Evolutionary conservation across 2,329 filamentous ascomycete species (phyloP), one percentile per base, ranked within the genome.

Genomic region (Trichoderma gracile): DNA sequence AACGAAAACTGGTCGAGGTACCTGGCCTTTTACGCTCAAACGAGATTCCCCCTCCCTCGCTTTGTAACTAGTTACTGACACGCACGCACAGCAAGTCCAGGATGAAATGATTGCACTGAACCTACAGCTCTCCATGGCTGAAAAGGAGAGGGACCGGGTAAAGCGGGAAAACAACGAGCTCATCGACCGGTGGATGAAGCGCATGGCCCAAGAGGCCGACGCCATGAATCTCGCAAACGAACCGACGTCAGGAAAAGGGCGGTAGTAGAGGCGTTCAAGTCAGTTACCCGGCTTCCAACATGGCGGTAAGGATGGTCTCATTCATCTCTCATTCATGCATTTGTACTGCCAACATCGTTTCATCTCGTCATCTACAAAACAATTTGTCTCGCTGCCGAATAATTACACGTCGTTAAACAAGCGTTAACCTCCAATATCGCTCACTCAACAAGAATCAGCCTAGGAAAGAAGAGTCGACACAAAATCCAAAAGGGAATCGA

Each of bases 61-160:
- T 45, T 50, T 27, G 4, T 10, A 6, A 12, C 7, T 30, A 4
- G 15, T n/a, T 15, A 50, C 67, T 70, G 56, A 75, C 64, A 47
- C 7, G 33, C 53, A 6, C 43, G 14, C 64, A 50, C 71, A 89
- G 84, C 86, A 94, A 72, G 89, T 97, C 60, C 94, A 98, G 78
- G 93, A 97, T 77, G 95, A 99, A 76, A 89, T 97, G 77, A 88
- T 96, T 57, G 89, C 92, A 1, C 79, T 97, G 53, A 93, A 93
- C 69, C 81, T 98, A 69, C 91, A 98, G 76, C 82, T 97, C 49
- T 93, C 95, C 70, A 86, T 97, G 81, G 88, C 89, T 3, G 93
- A 96, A 75, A 86, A 93, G 74, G 86, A 87, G 72, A 82, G 85
- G 30, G 87, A 89, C 73, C 88, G 87, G 76, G 80, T 96, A 67